Base-by-base conservation (phyloP, 2,329 filamentous ascomycete species). In the Ophiostoma perfectum region DNA sequence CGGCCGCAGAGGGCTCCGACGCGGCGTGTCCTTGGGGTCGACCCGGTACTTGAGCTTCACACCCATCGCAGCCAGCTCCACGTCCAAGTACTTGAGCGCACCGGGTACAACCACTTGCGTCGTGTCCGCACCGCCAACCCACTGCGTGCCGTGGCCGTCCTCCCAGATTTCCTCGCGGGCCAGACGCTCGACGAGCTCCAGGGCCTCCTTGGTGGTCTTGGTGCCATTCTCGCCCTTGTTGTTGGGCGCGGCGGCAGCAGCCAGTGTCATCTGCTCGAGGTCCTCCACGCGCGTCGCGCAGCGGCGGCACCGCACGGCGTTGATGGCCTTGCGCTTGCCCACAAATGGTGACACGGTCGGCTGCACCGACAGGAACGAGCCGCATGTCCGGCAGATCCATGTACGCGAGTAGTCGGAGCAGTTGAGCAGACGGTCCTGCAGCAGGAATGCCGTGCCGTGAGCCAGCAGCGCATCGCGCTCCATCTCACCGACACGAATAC, bases 401-500 rank as follows among this genome's bases (percentile, higher is more conserved):
- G 93, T 89, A 71, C 90, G 89, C 41, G 90, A 88, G 78, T 97
- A 96, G 78, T 99, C 95, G 66, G 92, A 96, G 80, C 95, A 99
- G 82, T 99, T 98, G 82, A 99, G 89, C 70, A 99, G 83, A 69
- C 95, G 90, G 78, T 99, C 95, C 77, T 99, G 95, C 5, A 99
- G 85, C 70, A 99, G 80, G 82, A 96, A 98, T 3, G 94, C 93
- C 2, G 93, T 95, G 38, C 95, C 95, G 82, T 99, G 95, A 4
- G 95, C 95, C 69, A 99, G 86, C 36, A 99, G 83, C 3, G 94
- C 92, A 78, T 99, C 95, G 73, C 95, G 90, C 81, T 99, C 95
- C 95, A 99, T 99, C 80, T 99, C 95, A 80, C 95, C 95, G 42
- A 99, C 94, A 83, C 95, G 93, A 77, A 99, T 97, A 88, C 95